Base-by-base conservation (phyloP, 1,284 basidiomycete species). In the Paramarasmius palmivorus region DNA sequence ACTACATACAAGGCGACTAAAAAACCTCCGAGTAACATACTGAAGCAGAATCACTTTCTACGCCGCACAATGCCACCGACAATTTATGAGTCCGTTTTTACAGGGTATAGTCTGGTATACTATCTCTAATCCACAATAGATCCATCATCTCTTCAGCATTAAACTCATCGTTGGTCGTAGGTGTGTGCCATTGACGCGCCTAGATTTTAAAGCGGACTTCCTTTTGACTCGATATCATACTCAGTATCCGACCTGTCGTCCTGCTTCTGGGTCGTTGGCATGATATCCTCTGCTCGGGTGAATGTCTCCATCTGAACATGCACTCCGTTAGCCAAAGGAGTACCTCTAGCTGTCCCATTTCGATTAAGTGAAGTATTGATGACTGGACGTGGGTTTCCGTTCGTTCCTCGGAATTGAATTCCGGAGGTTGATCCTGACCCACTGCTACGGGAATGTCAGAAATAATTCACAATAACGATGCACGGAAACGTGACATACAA, bases 291-390 rank as follows among this genome's bases (percentile, higher is more conserved):
- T 25, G 60, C 57, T 46, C 63, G 63, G 46, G 59, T 67, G 52
- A 71, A 70, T 4, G 70, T 72, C 56, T 72, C 69, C 61, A 72
- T 71, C 64, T 72, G 62, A 17, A 72, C 72, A 41, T 71, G 70
- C 25, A 74, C 62, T 14, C 58, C 61, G 1, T 46, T 35, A 23
- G 42, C 39, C 20, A 32, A n/a, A 2, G 40, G 40, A 4, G 5
- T 14, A n/a, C 37, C 20, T 42, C n/a, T 25, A 10, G 15, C n/a
- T 7, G 37, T 38, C 12, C 49, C 17, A 39, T 38, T 49, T 15
- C 51, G 37, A 10, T 44, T 36, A 36, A 37, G 29, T 36, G 44
- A 34, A 14, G 38, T 36, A 6, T 25, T 22, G 46, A 46, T 20
- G 19, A 37, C 26, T 50, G 35, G 48, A 23, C 49, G 40, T 6